These are phyloP conservation scores for Cladosporium halotolerans DNA, from an alignment of 2,329 filamentous ascomycete species.

Conservation along the genomic window DNA sequence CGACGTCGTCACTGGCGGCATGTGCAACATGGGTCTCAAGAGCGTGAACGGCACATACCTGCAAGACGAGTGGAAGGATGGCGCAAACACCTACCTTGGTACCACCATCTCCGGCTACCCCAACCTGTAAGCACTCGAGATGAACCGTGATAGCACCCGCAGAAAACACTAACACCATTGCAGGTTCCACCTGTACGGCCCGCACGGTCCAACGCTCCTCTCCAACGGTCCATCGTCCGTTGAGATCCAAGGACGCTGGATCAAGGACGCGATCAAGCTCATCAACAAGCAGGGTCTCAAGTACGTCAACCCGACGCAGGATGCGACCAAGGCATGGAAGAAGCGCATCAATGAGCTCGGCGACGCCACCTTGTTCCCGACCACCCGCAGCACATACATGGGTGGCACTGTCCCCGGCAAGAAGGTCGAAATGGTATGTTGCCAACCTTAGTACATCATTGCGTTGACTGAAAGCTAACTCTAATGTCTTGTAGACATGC, in stretches of 20 bases:
- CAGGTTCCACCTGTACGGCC: constrained; percentile 31
- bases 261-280: constrained; percentile 24
- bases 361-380: constrained; percentile 25
- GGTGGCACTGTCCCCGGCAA: constrained; percentile 24
- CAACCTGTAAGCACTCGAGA: constrained; percentile 32
- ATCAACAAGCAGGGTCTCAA: constrained; percentile 22
- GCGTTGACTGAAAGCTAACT: constrained; percentile 26
- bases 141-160: not conserved
- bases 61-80: constrained; percentile 38
- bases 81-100: constrained; percentile 39
- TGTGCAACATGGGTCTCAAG: constrained; percentile 42
- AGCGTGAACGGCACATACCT: constrained; percentile 23
- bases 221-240: constrained; percentile 39
- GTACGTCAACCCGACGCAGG: constrained; percentile 27
- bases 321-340: constrained; percentile 27
- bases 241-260: constrained; percentile 39
- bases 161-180: not conserved
- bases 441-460: constrained; percentile 12
- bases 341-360: constrained; percentile 24
- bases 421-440: constrained; percentile 20
- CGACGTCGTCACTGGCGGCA: constrained; percentile 41
- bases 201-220: constrained; percentile 39
- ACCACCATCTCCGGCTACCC: constrained; percentile 39
- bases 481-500: constrained; percentile 12
- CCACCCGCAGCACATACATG: constrained; percentile 26